Evolutionary conservation across 352 stramenopile species (phyloP), one percentile per base, ranked within the genome.

Genomic region (Globisporangium yorkense): DNA sequence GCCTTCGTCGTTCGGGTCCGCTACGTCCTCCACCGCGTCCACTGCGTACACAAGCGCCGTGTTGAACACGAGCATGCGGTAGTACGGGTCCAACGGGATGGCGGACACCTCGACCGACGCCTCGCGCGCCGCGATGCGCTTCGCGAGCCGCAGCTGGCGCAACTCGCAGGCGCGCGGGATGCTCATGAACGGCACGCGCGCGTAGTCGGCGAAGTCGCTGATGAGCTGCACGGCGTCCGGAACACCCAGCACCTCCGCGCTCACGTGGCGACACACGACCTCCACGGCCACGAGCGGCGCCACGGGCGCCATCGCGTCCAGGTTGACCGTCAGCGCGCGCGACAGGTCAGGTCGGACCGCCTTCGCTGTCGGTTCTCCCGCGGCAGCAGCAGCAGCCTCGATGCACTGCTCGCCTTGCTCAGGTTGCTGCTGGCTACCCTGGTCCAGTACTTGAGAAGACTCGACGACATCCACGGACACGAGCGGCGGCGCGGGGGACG

Each of bases 141-240:
- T 44, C 33, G 51, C 51, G 21, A 60, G 33, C 10, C 33, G 54
- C 46, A 54, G 18, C 18, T 46, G n/a, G 7, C 35, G 15, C 21
- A 31, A 33, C 35, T 54, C 33, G 10, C 45, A 39, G 1, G 54
- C 54, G 16, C 33, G 54, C 35, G 54, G 54, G 12, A 54, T 29
- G 13, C 7, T 54, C 45, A 46, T 47, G 45, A 33, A 24, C 16
- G 54, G 33, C 33, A 16, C 24, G 13, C 10, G 10, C 2, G 54
- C 20, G 45, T 18, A 54, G 54, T 60, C 45, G 12, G 8, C 20
- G 37, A 54, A 54, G 54, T 60, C 54, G 20, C 54, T 60, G 54
- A 60, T 60, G 54, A 60, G 45, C 33, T 60, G 29, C 4, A 48
- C 33, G n/a, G 29, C 35, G 6, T 60, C 45, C 20, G 20, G 33